Evolutionary conservation across 768 basidiomycete species (phyloP), one percentile per base, ranked within the genome.

Genomic region (Suillus subluteus): DNA sequence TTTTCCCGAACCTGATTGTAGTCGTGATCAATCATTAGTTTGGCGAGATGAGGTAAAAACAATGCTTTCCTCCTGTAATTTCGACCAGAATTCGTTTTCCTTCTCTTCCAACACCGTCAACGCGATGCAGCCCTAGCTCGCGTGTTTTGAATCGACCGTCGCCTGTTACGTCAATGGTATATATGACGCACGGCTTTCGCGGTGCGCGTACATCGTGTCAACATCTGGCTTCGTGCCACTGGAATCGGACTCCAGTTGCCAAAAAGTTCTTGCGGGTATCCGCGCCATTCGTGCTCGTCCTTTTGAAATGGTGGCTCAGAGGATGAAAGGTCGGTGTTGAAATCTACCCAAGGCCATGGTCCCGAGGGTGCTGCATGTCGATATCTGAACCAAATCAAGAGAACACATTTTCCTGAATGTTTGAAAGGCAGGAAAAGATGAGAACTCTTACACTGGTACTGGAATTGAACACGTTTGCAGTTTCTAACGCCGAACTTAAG

Each of bases 241-340:
- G 87, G 87, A 16, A 72, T 73, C 7, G 72, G 72, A 0, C 84
- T 86, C 87, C 87, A 87, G 66, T 87, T 88, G 13, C 83, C 83
- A 66, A 84, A 88, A 15, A 82, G 74, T 1, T 82, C 81, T 66
- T 85, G 82, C 0, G 87, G 86, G 69, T 88, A 88, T 66, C 63
- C 58, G 8, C 63, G 43, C 82, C 82, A 83, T 4, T 21, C 58
- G 12, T 66, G 23, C 18, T n/a, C 12, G 6, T 40, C 58, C 52
- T 30, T 13, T 4, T 4, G 35, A 18, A 21, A 18, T 8, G 5
- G 18, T 11, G 69, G 4, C 68, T 38, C 9, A 69, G 63, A 1
- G 63, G 63, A 3, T 23, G 32, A 9, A 77, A 52, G 62, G 65
- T 74, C 78, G 41, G 63, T 64, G 66, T 73, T 68, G 40, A 81